A percentile compares a stretch with the other conserved stretches of the same genome.
Conservation (phyloP, 2,329 filamentous ascomycete genomes). For the Aureobasidium sp. region DNA sequence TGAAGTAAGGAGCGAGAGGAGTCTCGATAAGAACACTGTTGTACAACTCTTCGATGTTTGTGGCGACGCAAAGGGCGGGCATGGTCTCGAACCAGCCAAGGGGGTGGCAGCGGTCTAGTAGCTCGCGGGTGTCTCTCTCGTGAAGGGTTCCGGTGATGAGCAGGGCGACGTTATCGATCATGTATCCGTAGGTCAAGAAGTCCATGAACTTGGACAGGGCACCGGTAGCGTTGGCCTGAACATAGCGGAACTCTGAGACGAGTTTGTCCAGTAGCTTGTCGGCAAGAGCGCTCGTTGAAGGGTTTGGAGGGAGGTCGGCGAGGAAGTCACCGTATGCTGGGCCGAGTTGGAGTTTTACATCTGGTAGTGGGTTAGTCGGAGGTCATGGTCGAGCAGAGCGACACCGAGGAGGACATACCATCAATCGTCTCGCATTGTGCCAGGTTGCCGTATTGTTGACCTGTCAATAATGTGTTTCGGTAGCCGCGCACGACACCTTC, state of each 20-base stretch:
- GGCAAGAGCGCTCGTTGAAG: constrained; percentile 94
- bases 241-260: constrained; percentile 96
- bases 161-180: constrained; percentile 99
- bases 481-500: constrained; percentile 99
- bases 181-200: constrained; percentile 98
- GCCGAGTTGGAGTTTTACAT: constrained; percentile 97
- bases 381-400: background rate
- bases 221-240: constrained; percentile 93
- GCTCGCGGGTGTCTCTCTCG: constrained; percentile 95
- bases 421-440: constrained; percentile 99
- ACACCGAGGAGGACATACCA: constrained; percentile 50
- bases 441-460: constrained; percentile 93
- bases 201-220: constrained; percentile 96
- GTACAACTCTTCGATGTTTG: constrained; percentile 99
- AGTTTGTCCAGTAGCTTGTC: constrained; percentile 98
- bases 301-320: constrained; percentile 91
- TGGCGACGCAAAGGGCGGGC: constrained; percentile 97
- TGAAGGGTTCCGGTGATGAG: constrained; percentile 98
- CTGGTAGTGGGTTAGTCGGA: constrained; percentile 54
- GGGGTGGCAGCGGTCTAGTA: constrained; percentile 95
- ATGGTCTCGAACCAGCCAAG: constrained; percentile 99
- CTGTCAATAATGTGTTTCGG: constrained; percentile 90
- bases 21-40: constrained; percentile 99
- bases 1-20: constrained; percentile 96
- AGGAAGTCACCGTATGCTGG: constrained; percentile 99